Base-by-base conservation (phyloP, 2,329 filamentous ascomycete species). In the Xylariomycetidae sp. region DNA sequence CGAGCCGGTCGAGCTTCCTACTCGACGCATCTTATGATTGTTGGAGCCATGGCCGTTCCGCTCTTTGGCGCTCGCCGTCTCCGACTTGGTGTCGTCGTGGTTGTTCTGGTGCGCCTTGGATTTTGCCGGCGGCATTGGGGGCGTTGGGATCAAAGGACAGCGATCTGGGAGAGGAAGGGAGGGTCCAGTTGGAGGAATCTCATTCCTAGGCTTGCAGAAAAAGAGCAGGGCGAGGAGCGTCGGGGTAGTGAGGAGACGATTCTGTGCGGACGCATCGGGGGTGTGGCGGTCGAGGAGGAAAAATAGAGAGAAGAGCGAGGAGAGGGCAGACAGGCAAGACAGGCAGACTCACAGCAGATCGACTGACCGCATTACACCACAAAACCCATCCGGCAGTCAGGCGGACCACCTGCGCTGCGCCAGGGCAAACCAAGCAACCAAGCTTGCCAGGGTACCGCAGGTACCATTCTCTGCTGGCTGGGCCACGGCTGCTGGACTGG, bases 1-100 rank as follows among this genome's bases (percentile, higher is more conserved):
- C 13, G 65, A 63, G 25, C 67, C 70, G 10, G 64, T 64, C 35
- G 69, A 69, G 53, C 69, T 75, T 35, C 65, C 71, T 12, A 67
- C 67, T 23, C 74, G 67, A 33, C 72, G 71, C 58, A 74, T 65
- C 54, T 78, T 78, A 39, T 68, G 63, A 34, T 70, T 69, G 12
- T 64, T 51, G 15, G 44, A 48, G 20, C 52, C 48, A 14, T 46
- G 48, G 19, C 52, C 48, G 31, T 57, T 56, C n/a, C 47, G 41
- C 10, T 56, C 53, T 29, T 57, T 58, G 36, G 50, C 43, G 35
- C 50, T 57, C 25, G 53, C 43, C 6, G 53, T 54, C 38, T 58
- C 55, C 47, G 55, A 56, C 49, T 57, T 58, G 31, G 49, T 25
- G 41, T 58, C 54, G 47, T 58, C 55, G 42, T 53, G 55, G 38